phyloP scores from a whole-genome alignment of 2,329 filamentous ascomycete species.

The Coniochaeta hoffmannii region DNA sequence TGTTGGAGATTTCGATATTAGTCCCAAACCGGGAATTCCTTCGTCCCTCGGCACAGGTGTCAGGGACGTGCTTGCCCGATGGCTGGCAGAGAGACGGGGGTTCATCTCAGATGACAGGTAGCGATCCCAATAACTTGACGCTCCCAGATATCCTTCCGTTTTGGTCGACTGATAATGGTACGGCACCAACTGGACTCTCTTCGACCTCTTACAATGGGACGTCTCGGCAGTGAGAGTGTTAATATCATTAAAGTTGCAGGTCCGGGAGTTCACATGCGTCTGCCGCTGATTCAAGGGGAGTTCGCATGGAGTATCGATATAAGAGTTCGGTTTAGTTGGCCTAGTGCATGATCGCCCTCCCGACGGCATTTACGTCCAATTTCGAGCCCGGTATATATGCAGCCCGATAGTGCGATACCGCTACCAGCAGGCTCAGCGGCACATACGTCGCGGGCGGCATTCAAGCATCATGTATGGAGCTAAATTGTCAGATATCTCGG shows the following conservation, averaged over 20 bases:
- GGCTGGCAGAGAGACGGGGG: background rate
- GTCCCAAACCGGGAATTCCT: constrained; percentile 6
- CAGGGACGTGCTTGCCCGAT: background rate
- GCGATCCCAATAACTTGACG: too few species aligned
- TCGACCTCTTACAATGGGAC: background rate
- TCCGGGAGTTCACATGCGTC: background rate
- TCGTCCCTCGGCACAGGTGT: background rate
- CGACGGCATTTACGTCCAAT: background rate
- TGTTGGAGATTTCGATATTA: constrained; percentile 7
- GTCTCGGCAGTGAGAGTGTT: background rate
- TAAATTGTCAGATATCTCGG: too few species aligned
- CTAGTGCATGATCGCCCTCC: background rate
- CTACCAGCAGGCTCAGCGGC: too few species aligned
- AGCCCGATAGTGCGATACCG: background rate
- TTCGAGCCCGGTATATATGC: background rate
- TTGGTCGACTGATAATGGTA: too few species aligned
- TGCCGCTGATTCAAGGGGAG: too few species aligned
- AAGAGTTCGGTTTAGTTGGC: too few species aligned
- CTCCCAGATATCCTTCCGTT: too few species aligned
- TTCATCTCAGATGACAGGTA: too few species aligned
- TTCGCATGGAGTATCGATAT: too few species aligned
- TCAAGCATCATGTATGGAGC: too few species aligned
- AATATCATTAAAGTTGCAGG: background rate
- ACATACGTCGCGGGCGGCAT: too few species aligned
- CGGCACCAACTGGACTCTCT: background rate